Evolutionary conservation across 305 asterid species (phyloP).

Genomic region (Rubia peregrina): DNA sequence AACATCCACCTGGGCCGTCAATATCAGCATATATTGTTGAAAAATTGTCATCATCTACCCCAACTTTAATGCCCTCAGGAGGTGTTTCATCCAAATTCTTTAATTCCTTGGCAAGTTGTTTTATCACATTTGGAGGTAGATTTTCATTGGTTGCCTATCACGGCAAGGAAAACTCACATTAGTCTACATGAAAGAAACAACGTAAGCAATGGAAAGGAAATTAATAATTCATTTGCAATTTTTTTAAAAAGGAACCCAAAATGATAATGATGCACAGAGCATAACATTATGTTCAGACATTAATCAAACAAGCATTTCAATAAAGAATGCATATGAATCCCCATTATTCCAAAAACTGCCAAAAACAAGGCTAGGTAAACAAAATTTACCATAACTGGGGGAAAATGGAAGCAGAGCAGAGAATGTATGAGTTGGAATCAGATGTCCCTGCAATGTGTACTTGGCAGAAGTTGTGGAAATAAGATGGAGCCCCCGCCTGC

Average conservation of each 20-base stretch:
- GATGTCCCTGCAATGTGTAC: not conserved
- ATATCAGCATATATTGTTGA: slow-evolving; percentile 82
- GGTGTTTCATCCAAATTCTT: slow-evolving; percentile 93
- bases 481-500: not conserved
- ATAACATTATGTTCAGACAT: too few relatives aligned
- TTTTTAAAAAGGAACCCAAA: too few relatives aligned
- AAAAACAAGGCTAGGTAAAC: not conserved
- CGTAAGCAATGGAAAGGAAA: not conserved
- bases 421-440: not conserved
- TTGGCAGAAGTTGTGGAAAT: not conserved
- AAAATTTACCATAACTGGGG: not conserved
- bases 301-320: too few relatives aligned
- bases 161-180: not conserved
- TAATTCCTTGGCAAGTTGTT: slow-evolving; percentile 83
- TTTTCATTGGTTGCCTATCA: slow-evolving; percentile 85
- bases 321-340: not conserved
- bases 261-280: too few relatives aligned
- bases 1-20: slow-evolving; percentile 81
- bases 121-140: slow-evolving; percentile 91
- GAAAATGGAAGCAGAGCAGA: not conserved
- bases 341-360: not conserved
- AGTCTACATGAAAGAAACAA: not conserved
- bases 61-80: slow-evolving; percentile 95
- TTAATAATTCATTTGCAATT: not conserved
- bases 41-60: slow-evolving; percentile 79